Evolutionary conservation across 2,329 filamentous ascomycete genomes (phyloP), one percentile per base, ranked within the genome.

Genomic region (Stachybotrys echinatus): DNA sequence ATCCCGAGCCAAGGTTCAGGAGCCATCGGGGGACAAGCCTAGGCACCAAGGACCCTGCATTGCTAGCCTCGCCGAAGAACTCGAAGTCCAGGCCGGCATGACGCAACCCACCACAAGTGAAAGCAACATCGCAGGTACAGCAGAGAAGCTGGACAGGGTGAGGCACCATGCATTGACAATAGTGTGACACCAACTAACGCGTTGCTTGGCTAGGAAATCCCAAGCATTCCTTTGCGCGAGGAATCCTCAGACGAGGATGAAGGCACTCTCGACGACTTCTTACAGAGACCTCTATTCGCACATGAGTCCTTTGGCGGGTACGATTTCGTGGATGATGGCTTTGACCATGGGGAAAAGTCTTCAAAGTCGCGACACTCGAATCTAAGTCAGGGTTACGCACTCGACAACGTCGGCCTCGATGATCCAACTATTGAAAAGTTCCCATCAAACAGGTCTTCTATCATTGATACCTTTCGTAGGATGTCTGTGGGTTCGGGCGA

Each of bases 341-440:
- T 58, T 7, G 61, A 69, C 14, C 59, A 65, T 43, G 64, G 63
- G 8, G 50, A 49, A 19, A 52, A 50, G 19, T 51, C 54, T 23
- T 55, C 54, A 51, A 61, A 50, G 46, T 49, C 42, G 45, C 58
- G 42, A 21, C 50, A 51, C 7, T 50, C 54, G 12, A 55, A 51
- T 23, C 42, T 38, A 22, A 49, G 56, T 12, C 56, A 56, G 39
- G 58, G 56, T 7, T 51, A 54, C 23, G 54, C 51, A 22, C 37
- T 47, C 12, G 52, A 50, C 12, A 50, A 60, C 10, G 43, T 61
- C 22, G 75, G 77, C 45, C 52, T 72, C 2, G 67, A 72, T 44
- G 76, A 79, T 46, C 75, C 76, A 2, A 75, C 70, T 0, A 60
- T 79, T 8, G 76, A 78, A 52, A 64, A 59, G 18, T 77, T 79